A percentile compares a stretch with the other conserved stretches of the same genome.
These are phyloP conservation scores for Backusella mclennaniae DNA, from an alignment of 192 early-diverging fungal genomes.

Conservation along the genomic window DNA sequence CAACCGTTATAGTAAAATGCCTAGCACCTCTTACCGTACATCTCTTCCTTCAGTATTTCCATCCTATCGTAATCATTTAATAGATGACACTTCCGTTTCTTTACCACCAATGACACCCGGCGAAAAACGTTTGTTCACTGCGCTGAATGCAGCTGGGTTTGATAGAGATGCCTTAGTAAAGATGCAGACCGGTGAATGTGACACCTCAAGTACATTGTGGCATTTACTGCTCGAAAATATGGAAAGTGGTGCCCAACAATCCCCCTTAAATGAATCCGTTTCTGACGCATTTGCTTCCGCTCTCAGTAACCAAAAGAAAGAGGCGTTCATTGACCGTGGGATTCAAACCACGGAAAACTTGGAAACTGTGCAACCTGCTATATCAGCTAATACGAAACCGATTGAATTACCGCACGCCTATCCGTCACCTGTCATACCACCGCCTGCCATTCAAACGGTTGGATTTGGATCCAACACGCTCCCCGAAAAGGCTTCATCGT, in stretches of 20 bases:
- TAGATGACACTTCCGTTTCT: constrained; percentile 19
- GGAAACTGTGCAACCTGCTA: constrained; percentile 5
- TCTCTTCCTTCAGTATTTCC: constrained; percentile 31
- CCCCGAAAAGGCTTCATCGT: constrained; percentile 3
- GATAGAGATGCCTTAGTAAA: constrained; percentile 54
- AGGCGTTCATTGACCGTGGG: neutral
- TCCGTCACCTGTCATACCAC: constrained; percentile 16
- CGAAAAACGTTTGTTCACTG: constrained; percentile 46
- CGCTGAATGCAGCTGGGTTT: constrained; percentile 54
- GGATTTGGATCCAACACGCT: constrained; percentile 9
- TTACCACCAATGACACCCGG: constrained; percentile 38
- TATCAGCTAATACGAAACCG: neutral
- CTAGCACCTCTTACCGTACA: constrained; percentile 22
- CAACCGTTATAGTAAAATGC: constrained; percentile 16
- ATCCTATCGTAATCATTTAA: constrained; percentile 29
- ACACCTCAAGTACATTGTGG: constrained; percentile 67
- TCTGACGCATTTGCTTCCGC: constrained; percentile 2
- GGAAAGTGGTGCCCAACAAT: neutral
- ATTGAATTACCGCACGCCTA: constrained; percentile 14
- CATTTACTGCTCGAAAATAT: constrained; percentile 56
- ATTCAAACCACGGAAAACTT: constrained; percentile 5
- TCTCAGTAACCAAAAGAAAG: neutral
- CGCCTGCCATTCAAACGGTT: constrained; percentile 10
- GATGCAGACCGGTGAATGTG: constrained; percentile 57
- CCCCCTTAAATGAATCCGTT: neutral